These are phyloP conservation scores for Penicillium soppii DNA, from an alignment of 495 filamentous ascomycete genomes.

Conservation along the genomic window DNA sequence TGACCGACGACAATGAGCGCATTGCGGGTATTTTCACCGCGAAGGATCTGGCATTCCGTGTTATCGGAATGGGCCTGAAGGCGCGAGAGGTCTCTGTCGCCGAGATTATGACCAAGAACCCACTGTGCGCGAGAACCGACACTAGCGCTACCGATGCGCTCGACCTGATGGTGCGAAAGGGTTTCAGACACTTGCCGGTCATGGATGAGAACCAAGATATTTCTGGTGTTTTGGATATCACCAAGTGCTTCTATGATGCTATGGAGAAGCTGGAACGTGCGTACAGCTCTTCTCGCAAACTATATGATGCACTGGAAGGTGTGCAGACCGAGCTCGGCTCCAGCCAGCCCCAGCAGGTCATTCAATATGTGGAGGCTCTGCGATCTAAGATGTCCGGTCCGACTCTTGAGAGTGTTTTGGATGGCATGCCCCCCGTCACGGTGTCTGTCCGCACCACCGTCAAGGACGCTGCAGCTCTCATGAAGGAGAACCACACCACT, in stretches of 20 bases:
- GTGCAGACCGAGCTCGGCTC: slow-evolving; percentile 98
- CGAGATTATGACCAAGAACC: slow-evolving; percentile 99
- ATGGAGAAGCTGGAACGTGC: slow-evolving; percentile 99
- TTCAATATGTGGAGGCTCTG: slow-evolving; percentile 96
- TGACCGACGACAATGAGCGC: slow-evolving; percentile 96
- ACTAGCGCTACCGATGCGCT: slow-evolving; percentile 97
- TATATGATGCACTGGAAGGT: slow-evolving; percentile 96
- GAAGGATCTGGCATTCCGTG: slow-evolving; percentile 96
- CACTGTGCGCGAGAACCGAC: slow-evolving; percentile 92
- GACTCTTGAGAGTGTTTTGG: slow-evolving; percentile 90
- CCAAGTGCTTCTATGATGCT: slow-evolving; percentile 99
- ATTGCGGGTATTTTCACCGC: slow-evolving; percentile 99
- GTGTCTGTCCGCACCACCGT: slow-evolving; percentile 95
- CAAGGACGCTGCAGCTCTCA: slow-evolving; percentile 87
- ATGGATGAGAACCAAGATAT: slow-evolving; percentile 99
- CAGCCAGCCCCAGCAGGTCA: slow-evolving; percentile 96
- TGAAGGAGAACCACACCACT: slow-evolving; percentile 99
- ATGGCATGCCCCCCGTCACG: slow-evolving; percentile 86
- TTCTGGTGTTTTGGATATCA: slow-evolving; percentile 96
- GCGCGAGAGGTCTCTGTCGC: slow-evolving; percentile 87
- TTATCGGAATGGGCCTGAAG: slow-evolving; percentile 91
- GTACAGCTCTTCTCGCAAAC: slow-evolving; percentile 91
- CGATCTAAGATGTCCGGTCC: slow-evolving; percentile 97
- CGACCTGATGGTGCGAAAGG: slow-evolving; percentile 97
- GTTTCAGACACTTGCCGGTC: slow-evolving; percentile 94